Evolutionary conservation across 208 protist genomes (phyloP), one percentile per base, ranked within the genome.

Genomic region (Crithidia acanthocephali): DNA sequence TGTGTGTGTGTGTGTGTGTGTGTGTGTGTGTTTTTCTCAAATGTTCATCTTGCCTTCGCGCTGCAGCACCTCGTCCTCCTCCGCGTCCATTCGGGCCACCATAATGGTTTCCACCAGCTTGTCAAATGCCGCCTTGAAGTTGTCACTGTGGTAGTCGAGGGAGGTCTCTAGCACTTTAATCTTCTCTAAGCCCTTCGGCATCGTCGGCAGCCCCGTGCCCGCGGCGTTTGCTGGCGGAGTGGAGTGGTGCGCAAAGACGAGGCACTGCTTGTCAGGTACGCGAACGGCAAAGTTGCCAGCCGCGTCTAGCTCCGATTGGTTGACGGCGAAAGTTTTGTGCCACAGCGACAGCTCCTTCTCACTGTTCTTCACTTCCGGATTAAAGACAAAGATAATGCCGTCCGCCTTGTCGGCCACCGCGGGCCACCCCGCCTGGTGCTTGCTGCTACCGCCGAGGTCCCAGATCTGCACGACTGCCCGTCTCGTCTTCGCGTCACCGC

Each of bases 81-180:
- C 88, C 7, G 80, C 81, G 45, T 85, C 77, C 73, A 87, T 83
- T n/a, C 83, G 81, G 1, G 75, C 69, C 0, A 85, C 52, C 10
- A 92, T 75, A 59, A 94, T 87, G 25, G 73, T 79, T 76, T 94
- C 87, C 27, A 97, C 82, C 0, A 97, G 72, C 35, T 80, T 78
- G 47, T 95, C 92, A 77, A 97, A 97, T 0, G 86, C 92, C n/a
- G 87, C 83, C 75, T 95, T 95, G 73, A 95, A 97, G 80, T 97
- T 97, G 28, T 94, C 88, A 56, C 86, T 92, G 25, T 90, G 80
- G 69, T 90, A 95, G 68, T 97, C 92, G 42, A 97, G 82, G 7
- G 92, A 97, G 25, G 88, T 95, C 66, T 92, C 85, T 23, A 97
- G n/a, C 7, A 83, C 80, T 35, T 79, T 81, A 3, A 95, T 77